Evolutionary conservation across 768 basidiomycete species (phyloP).

Genomic region (Trametes coccinea): DNA sequence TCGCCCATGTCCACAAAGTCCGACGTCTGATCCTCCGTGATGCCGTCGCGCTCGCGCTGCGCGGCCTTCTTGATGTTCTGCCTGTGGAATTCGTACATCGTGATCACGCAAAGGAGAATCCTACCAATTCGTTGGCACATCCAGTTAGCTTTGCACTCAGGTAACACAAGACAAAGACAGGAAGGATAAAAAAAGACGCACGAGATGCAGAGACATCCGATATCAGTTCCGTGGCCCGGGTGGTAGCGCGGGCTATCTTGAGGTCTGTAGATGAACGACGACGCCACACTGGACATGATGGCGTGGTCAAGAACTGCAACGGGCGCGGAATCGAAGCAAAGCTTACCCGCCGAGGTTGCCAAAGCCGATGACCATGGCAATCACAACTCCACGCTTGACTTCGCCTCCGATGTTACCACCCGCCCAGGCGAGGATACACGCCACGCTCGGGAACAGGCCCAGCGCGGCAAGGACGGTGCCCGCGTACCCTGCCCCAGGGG

Average conservation of each 20-base stretch:
- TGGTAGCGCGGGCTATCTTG: slow-evolving; percentile 21
- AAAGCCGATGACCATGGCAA: slow-evolving; percentile 55
- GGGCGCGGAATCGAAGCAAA: slow-evolving; percentile 30
- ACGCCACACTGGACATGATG: slow-evolving; percentile 35
- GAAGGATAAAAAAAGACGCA: not conserved
- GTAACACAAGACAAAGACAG: slow-evolving; percentile 25
- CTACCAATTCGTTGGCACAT: slow-evolving; percentile 27
- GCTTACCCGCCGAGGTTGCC: slow-evolving; percentile 53
- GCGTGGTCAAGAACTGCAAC: slow-evolving; percentile 16
- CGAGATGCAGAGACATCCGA: slow-evolving; percentile 11
- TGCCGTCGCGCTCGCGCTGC: slow-evolving; percentile 43
- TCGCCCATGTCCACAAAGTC: slow-evolving; percentile 53
- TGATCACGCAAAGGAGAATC: slow-evolving; percentile 41
- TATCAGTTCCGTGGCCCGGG: slow-evolving; percentile 18
- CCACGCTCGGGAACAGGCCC: slow-evolving; percentile 54
- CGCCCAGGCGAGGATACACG: slow-evolving; percentile 53
- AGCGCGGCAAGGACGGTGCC: slow-evolving; percentile 51
- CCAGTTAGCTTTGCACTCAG: not conserved
- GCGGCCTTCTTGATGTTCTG: slow-evolving; percentile 39
- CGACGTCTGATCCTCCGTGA: slow-evolving; percentile 40
- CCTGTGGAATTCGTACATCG: slow-evolving; percentile 50
- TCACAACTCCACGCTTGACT: slow-evolving; percentile 48
- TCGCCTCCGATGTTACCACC: slow-evolving; percentile 58
- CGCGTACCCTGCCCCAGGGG: slow-evolving; percentile 38
- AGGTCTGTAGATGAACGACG: slow-evolving; percentile 42